Percentiles rank a stretch among this genome's conserved stretches.
Conservation (phyloP, 345 rosid species). For the Aegle marmelos region DNA sequence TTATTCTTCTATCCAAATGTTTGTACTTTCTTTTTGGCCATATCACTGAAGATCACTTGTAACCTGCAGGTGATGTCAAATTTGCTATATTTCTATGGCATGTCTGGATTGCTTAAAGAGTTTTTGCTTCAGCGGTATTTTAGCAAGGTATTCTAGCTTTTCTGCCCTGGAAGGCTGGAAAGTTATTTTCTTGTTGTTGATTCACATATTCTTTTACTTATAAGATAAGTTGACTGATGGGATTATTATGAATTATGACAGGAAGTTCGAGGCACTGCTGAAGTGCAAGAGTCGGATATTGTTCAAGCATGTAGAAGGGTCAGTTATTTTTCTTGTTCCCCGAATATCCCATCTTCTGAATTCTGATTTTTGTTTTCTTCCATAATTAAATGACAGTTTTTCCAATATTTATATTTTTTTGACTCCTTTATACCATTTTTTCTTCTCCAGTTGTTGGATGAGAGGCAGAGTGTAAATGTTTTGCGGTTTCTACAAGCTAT, state of each 20-base stretch:
- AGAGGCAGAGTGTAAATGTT: conserved; percentile 76
- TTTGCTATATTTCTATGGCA: conserved; percentile 82
- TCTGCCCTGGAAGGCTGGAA: neutral
- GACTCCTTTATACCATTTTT: conserved; percentile 4
- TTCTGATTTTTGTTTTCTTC: neutral
- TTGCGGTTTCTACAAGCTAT: conserved; percentile 68
- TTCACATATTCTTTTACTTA: neutral
- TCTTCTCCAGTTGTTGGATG: conserved; percentile 65
- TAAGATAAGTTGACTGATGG: conserved; percentile 4
- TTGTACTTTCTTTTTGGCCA: neutral
- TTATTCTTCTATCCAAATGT: neutral
- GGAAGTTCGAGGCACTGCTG: conserved; percentile 87
- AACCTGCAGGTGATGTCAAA: conserved; percentile 57
- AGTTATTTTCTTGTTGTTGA: neutral
- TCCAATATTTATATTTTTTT: neutral
- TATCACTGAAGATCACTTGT: conserved; percentile 5
- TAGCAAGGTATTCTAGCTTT: conserved; percentile 66
- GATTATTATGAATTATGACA: conserved; percentile 28
- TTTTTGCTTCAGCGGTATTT: conserved; percentile 82
- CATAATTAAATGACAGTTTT: neutral
- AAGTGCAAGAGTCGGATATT: conserved; percentile 86
- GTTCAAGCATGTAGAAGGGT: conserved; percentile 93
- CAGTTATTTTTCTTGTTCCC: neutral
- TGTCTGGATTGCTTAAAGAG: conserved; percentile 82
- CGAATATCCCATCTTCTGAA: neutral